Conservation (phyloP, 225 moss, liverwort and hornwort species). For the Thuidium tamariscinum region DNA sequence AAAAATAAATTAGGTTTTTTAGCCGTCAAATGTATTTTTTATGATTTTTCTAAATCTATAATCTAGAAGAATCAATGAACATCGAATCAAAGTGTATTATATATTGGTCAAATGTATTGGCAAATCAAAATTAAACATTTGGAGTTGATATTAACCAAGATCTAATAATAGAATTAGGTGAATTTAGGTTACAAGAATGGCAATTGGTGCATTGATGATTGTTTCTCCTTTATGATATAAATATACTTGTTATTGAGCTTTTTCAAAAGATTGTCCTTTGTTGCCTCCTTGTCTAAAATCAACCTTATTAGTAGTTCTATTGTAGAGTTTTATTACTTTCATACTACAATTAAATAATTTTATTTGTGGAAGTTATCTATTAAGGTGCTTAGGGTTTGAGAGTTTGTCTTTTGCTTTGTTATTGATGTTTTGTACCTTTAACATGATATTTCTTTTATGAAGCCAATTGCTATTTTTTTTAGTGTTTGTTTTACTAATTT, state of each 20-base stretch:
- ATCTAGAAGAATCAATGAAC: too few species aligned
- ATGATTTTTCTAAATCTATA: too few species aligned
- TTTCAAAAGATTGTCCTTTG: fast-evolving
- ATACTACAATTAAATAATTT: not conserved
- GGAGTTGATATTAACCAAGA: too few species aligned
- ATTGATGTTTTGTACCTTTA: not conserved
- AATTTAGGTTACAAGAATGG: too few species aligned
- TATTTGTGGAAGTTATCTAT: not conserved
- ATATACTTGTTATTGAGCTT: not conserved
- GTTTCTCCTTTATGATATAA: too few species aligned
- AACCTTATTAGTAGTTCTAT: not conserved
- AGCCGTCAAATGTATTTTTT: too few species aligned
- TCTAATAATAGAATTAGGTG: too few species aligned
- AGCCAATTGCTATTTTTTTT: not conserved
- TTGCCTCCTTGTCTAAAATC: not conserved
- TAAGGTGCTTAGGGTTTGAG: not conserved
- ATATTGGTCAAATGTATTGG: too few species aligned
- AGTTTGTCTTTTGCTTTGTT: not conserved
- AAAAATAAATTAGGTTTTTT: too few species aligned
- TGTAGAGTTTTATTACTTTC: not conserved
- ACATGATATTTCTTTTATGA: fast-evolving
- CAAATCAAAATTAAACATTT: too few species aligned
- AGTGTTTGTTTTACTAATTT: not conserved
- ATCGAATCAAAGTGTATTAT: too few species aligned
- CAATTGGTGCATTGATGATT: too few species aligned